Percentiles rank a stretch among this genome's conserved stretches.
phyloP scores from a whole-genome alignment of 345 rosid genomes.

The Lumnitzera racemosa region DNA sequence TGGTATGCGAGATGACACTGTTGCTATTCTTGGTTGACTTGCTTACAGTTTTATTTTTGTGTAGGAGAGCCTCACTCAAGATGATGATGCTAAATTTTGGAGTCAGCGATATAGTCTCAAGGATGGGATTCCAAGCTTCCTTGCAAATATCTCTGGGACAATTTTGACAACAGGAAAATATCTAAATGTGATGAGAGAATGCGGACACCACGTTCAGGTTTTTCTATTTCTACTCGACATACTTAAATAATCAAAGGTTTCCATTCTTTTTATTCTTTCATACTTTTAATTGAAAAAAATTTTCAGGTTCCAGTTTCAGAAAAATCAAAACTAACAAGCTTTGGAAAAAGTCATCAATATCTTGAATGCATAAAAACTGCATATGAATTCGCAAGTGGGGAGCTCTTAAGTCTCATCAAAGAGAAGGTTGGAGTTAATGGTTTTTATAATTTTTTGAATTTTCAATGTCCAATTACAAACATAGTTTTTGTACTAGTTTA shows the following conservation, averaged over 20 bases:
- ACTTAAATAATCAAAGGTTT: not conserved
- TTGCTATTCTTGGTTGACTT: not conserved
- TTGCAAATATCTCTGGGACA: constrained; percentile 81
- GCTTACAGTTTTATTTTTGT: constrained; percentile 20
- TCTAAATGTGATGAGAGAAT: constrained; percentile 90
- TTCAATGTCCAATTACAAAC: not conserved
- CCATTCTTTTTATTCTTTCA: constrained; percentile 7
- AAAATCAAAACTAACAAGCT: constrained; percentile 67
- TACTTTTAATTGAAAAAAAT: constrained; percentile 11
- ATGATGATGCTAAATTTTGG: constrained; percentile 84
- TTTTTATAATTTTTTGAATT: not conserved
- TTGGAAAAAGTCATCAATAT: constrained; percentile 89
- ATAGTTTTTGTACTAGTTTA: not conserved
- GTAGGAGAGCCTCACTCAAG: constrained; percentile 91
- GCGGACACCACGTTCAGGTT: constrained; percentile 96
- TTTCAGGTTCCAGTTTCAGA: constrained; percentile 76
- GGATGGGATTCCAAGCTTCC: constrained; percentile 94
- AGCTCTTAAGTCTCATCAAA: constrained; percentile 76
- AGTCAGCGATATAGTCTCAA: constrained; percentile 80
- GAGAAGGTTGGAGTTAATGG: constrained; percentile 48
- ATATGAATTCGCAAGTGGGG: constrained; percentile 81
- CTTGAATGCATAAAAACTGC: constrained; percentile 91
- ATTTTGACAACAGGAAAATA: constrained; percentile 95
- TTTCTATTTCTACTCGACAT: constrained; percentile 4
- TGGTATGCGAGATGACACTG: too few species aligned